These are phyloP conservation scores for Cladorrhinum samala DNA, from an alignment of 495 filamentous ascomycete species.

Conservation along the genomic window DNA sequence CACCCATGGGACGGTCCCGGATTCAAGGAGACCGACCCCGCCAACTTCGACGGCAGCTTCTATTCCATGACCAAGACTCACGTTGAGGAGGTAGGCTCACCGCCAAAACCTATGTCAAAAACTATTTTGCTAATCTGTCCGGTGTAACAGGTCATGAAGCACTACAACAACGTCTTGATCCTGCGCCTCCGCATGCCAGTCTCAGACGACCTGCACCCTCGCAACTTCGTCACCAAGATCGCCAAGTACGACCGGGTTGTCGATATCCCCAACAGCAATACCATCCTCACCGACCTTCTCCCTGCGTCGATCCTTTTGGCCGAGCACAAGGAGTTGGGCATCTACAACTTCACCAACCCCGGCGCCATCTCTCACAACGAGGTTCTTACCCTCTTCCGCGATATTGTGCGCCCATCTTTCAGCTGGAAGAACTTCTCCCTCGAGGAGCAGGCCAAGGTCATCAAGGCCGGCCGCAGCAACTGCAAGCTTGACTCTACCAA, in stretches of 20 bases:
- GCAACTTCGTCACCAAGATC: constrained; percentile 66
- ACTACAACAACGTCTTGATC: constrained; percentile 54
- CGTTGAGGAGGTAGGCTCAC: constrained; percentile 51
- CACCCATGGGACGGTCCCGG: constrained; percentile 55
- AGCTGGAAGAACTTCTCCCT: constrained; percentile 62
- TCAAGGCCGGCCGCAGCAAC: constrained; percentile 60
- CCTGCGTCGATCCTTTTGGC: constrained; percentile 55
- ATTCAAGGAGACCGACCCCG: constrained; percentile 54
- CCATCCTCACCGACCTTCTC: constrained; percentile 57
- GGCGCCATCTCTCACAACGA: constrained; percentile 64
- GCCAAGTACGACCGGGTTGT: constrained; percentile 57
- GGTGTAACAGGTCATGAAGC: constrained; percentile 47
- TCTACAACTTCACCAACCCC: constrained; percentile 65
- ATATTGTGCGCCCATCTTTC: constrained; percentile 54
- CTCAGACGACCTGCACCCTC: constrained; percentile 57
- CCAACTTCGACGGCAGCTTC: constrained; percentile 61
- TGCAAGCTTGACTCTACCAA: constrained; percentile 59
- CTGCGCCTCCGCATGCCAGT: constrained; percentile 64
- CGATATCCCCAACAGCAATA: constrained; percentile 62
- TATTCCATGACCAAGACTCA: constrained; percentile 61
- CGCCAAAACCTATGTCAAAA: too few species aligned
- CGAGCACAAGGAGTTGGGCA: constrained; percentile 53
- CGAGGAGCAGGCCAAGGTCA: constrained; percentile 60
- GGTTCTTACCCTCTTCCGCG: constrained; percentile 54
- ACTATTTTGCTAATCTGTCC: not conserved